Evolutionary conservation across 768 basidiomycete species (phyloP).

Genomic region (Trametes cingulata): DNA sequence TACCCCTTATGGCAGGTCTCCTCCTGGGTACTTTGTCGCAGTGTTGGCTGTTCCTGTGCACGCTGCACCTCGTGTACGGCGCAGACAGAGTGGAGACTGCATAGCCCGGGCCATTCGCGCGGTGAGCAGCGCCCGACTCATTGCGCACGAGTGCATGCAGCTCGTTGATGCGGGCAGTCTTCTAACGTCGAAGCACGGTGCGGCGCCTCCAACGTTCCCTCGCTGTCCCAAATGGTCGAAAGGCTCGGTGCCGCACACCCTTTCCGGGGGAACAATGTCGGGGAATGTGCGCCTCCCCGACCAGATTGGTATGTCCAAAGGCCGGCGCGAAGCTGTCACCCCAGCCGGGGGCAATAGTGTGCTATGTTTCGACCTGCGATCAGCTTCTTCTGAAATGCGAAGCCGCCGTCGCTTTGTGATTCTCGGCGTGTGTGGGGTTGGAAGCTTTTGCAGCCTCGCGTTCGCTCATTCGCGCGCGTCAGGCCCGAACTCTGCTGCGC

Average conservation of each 20-base stretch:
- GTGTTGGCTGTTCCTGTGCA: background rate
- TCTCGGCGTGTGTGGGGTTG: background rate
- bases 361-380: background rate
- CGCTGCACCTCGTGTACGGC: background rate
- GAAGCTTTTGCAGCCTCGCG: background rate
- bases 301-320: conserved; percentile 4
- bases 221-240: background rate
- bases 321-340: conserved; percentile 5
- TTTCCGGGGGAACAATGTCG: conserved; percentile 4
- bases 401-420: background rate
- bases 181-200: background rate
- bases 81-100: background rate
- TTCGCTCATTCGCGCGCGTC: background rate
- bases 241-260: conserved; percentile 4
- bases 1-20: background rate
- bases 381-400: conserved; percentile 1
- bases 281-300: background rate
- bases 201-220: conserved; percentile 2
- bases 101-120: background rate
- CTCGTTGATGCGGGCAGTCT: background rate
- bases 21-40: background rate
- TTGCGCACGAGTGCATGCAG: background rate
- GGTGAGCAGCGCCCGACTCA: background rate
- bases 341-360: conserved; percentile 1
- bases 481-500: background rate